Base-by-base conservation (phyloP, 495 filamentous ascomycete species). In the Delitschia confertaspora region DNA sequence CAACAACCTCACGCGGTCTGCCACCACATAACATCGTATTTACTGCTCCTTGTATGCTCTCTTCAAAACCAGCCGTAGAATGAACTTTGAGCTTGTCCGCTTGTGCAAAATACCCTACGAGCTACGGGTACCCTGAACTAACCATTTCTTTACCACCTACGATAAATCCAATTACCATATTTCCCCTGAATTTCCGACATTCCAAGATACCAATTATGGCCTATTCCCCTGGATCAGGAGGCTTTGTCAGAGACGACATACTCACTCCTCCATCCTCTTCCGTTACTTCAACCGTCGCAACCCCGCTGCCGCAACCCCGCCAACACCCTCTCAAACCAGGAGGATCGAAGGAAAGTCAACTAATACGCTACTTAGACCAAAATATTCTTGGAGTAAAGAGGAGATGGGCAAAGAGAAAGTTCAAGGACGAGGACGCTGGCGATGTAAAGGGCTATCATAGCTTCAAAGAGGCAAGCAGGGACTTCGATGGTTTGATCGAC, bases 371-470 rank as follows among this genome's bases (percentile, higher is more conserved):
- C 63, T 70, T 87, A 2, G 78, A 84, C 35, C 64, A 70, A 9
- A 69, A 65, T 10, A 63, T 93, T 33, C 53, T 79, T 11, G 63
- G 73, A 32, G 75, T 88, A 25, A 80, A 76, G 31, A 70, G 82
- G 3, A 72, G 81, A 27, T 86, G 79, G 58, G 75, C 82, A 31
- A 88, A 88, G 67, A 83, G 88, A 53, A 68, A 76, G 47, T 68
- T 70, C 3, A 68, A 60, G 21, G 42, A 51, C 24, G 45, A 30
- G 14, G 33, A 13, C 4, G 26, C 19, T 6, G 68, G 66, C n/a
- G 67, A 72, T 2, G 72, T 74, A 4, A 62, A 66, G 13, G 80
- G 80, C 0, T 95, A 91, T 60, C 70, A 70, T 37, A 75, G 60
- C 46, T 81, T 91, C 60, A 65, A 59, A 11, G 79, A 89, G 42